A percentile compares a stretch with the other conserved stretches of the same genome.
Conservation (phyloP, 202 grass and related monocot genomes). For the Carex arenaria region DNA sequence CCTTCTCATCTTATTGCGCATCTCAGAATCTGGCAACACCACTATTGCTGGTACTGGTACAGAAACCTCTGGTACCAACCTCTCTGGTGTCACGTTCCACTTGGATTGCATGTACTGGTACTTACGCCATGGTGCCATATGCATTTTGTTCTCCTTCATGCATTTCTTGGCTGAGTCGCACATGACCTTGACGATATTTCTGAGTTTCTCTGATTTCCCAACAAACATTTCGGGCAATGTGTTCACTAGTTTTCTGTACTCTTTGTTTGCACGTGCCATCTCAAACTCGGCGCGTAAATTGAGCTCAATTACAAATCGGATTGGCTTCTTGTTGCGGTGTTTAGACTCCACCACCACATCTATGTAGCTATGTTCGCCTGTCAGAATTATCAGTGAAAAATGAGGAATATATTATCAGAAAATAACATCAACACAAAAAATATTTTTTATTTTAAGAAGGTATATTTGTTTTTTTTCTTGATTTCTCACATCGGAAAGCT, state of each 20-base stretch:
- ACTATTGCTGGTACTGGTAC: not conserved
- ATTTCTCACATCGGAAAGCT: not conserved
- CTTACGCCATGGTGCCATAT: slow-evolving; percentile 83
- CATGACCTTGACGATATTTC: slow-evolving; percentile 42
- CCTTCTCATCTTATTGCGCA: slow-evolving; percentile 39
- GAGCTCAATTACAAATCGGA: slow-evolving; percentile 46
- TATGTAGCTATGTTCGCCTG: slow-evolving; percentile 75
- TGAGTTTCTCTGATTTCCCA: slow-evolving; percentile 42
- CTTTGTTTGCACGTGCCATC: slow-evolving; percentile 51
- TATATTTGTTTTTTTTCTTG: not conserved
- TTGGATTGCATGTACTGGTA: slow-evolving; percentile 79
- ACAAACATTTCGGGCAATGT: slow-evolving; percentile 63
- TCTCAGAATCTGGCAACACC: slow-evolving; percentile 6
- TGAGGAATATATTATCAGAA: slow-evolving; percentile 1
- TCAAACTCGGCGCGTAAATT: slow-evolving; percentile 68
- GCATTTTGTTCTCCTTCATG: slow-evolving; percentile 69
- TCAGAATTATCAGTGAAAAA: not conserved
- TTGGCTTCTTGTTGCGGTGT: slow-evolving; percentile 35
- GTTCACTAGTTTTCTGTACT: slow-evolving; percentile 53
- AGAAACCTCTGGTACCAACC: slow-evolving; percentile 5
- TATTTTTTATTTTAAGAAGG: not conserved
- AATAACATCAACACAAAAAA: not conserved
- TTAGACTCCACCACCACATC: slow-evolving; percentile 50
- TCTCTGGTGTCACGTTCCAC: slow-evolving; percentile 55
- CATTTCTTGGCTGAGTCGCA: slow-evolving; percentile 63